Conservation (phyloP, 345 rosid species). For the Gossypium mustelinum region DNA sequence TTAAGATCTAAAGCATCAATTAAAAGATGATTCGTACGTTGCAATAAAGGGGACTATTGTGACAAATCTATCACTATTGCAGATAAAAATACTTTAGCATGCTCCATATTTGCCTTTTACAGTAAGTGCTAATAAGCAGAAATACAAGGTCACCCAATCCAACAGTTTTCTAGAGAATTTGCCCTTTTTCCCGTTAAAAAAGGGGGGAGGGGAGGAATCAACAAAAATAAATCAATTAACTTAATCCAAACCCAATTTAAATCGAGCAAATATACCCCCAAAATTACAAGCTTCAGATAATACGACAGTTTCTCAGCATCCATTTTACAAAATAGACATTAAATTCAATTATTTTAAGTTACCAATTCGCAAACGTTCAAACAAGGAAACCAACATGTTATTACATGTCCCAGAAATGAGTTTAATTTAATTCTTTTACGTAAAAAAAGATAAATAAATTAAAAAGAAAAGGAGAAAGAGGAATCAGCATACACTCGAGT, state of each 20-base stretch:
- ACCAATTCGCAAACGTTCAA: not conserved
- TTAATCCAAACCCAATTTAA: not conserved
- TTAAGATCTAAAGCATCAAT: not conserved
- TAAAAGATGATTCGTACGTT: too few relatives aligned
- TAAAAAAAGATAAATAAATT: not conserved
- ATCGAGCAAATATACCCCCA: not conserved
- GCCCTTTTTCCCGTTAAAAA: not conserved
- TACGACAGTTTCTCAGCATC: not conserved
- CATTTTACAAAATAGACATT: not conserved
- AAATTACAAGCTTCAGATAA: not conserved
- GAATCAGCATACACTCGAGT: conserved; percentile 63
- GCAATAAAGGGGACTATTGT: not conserved
- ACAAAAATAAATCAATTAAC: not conserved
- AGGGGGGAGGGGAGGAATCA: not conserved
- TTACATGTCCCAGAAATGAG: not conserved
- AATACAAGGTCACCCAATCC: not conserved
- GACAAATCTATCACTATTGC: not conserved
- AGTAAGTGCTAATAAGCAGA: not conserved
- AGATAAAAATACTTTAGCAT: not conserved
- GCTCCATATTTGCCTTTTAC: not conserved
- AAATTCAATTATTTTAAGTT: not conserved
- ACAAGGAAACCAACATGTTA: not conserved
- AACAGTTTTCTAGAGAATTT: not conserved
- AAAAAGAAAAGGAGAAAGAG: not conserved
- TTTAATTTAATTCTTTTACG: not conserved